phyloP scores from a whole-genome alignment of 495 filamentous ascomycete genomes.

The Xylaria nigripes region DNA sequence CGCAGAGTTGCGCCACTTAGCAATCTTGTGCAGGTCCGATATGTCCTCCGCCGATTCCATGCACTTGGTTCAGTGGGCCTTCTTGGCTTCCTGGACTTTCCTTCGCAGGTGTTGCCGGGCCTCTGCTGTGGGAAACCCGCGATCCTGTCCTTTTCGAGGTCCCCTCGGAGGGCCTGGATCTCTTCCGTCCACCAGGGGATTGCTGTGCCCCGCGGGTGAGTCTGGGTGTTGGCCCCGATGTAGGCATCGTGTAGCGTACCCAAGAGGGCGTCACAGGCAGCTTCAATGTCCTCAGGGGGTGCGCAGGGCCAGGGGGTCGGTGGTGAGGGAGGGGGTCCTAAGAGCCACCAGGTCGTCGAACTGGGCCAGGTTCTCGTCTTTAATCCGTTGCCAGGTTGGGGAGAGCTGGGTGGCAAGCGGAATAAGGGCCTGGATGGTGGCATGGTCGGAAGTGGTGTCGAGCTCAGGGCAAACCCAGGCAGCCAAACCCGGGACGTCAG shows the following conservation, averaged over 20 bases:
- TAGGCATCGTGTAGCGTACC: too few species aligned
- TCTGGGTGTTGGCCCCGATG: too few species aligned
- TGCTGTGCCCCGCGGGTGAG: too few species aligned
- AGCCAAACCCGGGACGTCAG: background rate
- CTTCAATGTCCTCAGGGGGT: background rate
- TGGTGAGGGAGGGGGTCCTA: too few species aligned
- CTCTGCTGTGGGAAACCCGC: background rate
- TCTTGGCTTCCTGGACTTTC: background rate
- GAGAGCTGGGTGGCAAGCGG: background rate
- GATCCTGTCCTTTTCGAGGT: too few species aligned
- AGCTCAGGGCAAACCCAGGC: background rate
- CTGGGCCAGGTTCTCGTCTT: background rate
- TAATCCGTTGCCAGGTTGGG: background rate
- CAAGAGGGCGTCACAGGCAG: too few species aligned
- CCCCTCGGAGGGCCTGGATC: too few species aligned
- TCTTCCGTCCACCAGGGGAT: too few species aligned
- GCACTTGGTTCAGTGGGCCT: too few species aligned
- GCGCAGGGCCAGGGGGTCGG: background rate
- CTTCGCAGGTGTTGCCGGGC: background rate
- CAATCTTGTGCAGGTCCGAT: background rate
- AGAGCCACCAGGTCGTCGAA: background rate
- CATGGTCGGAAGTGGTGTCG: background rate
- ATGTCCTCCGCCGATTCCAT: background rate
- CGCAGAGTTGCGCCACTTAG: background rate
- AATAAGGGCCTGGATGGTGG: background rate